Evolutionary conservation across 805 yeast genomes (phyloP).

Genomic region (Wickerhamiella australiensis): DNA sequence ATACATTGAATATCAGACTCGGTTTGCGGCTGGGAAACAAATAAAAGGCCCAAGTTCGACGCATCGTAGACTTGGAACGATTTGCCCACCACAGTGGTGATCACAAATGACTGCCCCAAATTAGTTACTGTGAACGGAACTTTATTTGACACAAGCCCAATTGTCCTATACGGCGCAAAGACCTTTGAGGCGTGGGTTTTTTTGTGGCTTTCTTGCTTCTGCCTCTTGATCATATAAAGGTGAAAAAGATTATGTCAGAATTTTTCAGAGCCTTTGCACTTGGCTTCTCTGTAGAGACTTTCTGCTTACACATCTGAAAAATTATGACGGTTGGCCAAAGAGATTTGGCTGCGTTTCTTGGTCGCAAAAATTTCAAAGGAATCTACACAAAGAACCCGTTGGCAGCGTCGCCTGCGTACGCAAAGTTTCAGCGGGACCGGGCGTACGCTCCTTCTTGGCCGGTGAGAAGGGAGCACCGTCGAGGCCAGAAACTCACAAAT

Average conservation of each 20-base stretch:
- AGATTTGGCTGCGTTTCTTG: constrained; percentile 56
- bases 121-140: constrained; percentile 81
- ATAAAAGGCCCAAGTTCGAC: constrained; percentile 66
- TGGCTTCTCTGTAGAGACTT: not conserved
- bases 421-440: constrained; percentile 54
- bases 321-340: constrained; percentile 21
- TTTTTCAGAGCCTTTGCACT: not conserved
- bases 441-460: constrained; percentile 25
- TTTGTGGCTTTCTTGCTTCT: not conserved
- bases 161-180: constrained; percentile 22
- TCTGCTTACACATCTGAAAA: not conserved
- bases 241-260: constrained; percentile 2
- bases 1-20: constrained; percentile 55
- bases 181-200: constrained; percentile 10
- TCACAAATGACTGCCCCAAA: constrained; percentile 74
- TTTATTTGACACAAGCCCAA: constrained; percentile 83
- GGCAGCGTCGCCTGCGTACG: constrained; percentile 33
- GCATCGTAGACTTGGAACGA: constrained; percentile 88
- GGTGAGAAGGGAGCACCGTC: constrained; percentile 23
- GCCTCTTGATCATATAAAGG: constrained; percentile 1
- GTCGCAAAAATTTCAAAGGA: constrained; percentile 74
- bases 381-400: constrained; percentile 69
- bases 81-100: constrained; percentile 80
- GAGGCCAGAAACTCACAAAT: constrained; percentile 18
- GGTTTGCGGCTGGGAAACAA: constrained; percentile 74